These are phyloP conservation scores for Rhodotorula mucilaginosa DNA, from an alignment of 1,284 basidiomycete species.

Conservation along the genomic window DNA sequence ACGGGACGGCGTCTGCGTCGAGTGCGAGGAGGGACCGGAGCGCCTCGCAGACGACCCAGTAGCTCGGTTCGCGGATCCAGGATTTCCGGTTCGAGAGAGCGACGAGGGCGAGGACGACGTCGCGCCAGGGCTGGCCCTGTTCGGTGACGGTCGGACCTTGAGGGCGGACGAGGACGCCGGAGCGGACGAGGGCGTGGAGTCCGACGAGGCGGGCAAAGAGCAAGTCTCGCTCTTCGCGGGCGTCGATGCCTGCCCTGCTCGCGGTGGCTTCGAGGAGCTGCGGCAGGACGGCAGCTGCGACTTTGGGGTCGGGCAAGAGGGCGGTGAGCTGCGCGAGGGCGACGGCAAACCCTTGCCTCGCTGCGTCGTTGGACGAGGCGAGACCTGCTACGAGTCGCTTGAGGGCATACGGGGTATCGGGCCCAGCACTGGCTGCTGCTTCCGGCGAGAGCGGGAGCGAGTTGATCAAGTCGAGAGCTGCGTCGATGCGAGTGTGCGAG, in stretches of 20 bases:
- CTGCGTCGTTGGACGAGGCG: constrained; percentile 87
- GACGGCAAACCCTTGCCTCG: constrained; percentile 89
- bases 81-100: constrained; percentile 65
- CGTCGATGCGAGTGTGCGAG: constrained; percentile 61
- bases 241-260: constrained; percentile 23
- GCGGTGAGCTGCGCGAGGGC: constrained; percentile 88
- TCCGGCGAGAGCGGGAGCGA: constrained; percentile 54
- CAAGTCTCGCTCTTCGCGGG: constrained; percentile 77
- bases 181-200: constrained; percentile 74
- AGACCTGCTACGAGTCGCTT: constrained; percentile 79
- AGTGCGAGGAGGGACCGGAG: constrained; percentile 59
- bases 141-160: constrained; percentile 58
- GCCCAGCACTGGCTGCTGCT: constrained; percentile 51
- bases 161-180: constrained; percentile 68
- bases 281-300: constrained; percentile 69
- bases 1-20: constrained; percentile 50
- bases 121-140: constrained; percentile 64
- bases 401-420: constrained; percentile 85
- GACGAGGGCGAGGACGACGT: constrained; percentile 67
- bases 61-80: constrained; percentile 88
- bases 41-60: constrained; percentile 74
- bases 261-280: constrained; percentile 60
- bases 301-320: constrained; percentile 62
- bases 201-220: constrained; percentile 92
- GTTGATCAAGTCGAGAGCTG: constrained; percentile 77